These are phyloP conservation scores for Smittium mucronatum DNA, from an alignment of 371 early-diverging fungal species.

Conservation along the genomic window DNA sequence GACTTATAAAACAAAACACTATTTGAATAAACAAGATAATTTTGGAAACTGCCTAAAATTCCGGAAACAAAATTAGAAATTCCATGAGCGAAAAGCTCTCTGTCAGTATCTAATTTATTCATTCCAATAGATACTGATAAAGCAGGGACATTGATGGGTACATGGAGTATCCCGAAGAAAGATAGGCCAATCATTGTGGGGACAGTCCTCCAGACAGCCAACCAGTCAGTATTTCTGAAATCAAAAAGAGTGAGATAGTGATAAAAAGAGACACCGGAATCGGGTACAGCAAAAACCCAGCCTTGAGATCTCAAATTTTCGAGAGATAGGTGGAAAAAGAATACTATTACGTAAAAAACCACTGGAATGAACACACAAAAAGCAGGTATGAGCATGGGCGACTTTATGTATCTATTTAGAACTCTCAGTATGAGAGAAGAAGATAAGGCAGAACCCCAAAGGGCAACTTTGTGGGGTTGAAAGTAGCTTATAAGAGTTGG, in stretches of 20 bases:
- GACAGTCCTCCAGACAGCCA: slow-evolving; percentile 52
- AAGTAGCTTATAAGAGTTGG: slow-evolving; percentile 45
- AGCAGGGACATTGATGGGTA: slow-evolving; percentile 87
- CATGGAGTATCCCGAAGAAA: slow-evolving; percentile 92
- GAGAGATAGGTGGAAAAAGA: slow-evolving; percentile 44
- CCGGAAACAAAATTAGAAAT: slow-evolving; percentile 76
- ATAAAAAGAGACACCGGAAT: slow-evolving; percentile 62
- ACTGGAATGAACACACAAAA: slow-evolving; percentile 74
- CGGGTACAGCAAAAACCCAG: slow-evolving; percentile 77
- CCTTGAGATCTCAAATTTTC: slow-evolving; percentile 53
- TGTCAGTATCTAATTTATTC: slow-evolving; percentile 73
- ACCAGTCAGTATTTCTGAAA: slow-evolving; percentile 58
- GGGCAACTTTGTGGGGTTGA: slow-evolving; percentile 41
- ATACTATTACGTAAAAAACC: slow-evolving; percentile 55
- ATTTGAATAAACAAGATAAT: slow-evolving; percentile 82
- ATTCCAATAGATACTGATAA: slow-evolving; percentile 77
- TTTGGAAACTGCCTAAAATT: slow-evolving; percentile 62
- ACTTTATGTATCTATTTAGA: slow-evolving; percentile 34
- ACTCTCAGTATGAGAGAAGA: slow-evolving; percentile 54
- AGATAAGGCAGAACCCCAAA: slow-evolving; percentile 67
- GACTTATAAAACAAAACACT: slow-evolving; percentile 80
- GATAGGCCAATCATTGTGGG: slow-evolving; percentile 86
- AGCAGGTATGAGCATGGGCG: slow-evolving; percentile 68
- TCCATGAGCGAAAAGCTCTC: slow-evolving; percentile 92
- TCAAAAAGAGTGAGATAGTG: slow-evolving; percentile 73